Evolutionary conservation across 164 flowering plant genomes (phyloP).

Genomic region (Stephania yunnanensis): DNA sequence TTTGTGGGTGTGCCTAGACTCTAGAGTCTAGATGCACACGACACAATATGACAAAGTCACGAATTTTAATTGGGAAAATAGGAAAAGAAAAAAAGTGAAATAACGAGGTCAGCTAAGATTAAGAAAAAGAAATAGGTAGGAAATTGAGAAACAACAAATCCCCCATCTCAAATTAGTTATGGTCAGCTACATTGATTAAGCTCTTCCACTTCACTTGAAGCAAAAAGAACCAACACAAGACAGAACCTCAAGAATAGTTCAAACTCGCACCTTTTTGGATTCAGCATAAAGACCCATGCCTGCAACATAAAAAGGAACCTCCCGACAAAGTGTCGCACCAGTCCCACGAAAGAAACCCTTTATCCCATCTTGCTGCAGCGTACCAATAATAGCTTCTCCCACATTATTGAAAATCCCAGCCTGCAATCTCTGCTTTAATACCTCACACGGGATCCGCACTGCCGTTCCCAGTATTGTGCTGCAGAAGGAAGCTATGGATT

Average conservation of each 20-base stretch:
- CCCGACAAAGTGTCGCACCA: conserved; percentile 93
- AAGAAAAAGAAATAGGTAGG: too few relatives aligned
- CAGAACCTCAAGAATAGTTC: not conserved
- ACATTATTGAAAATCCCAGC: conserved; percentile 93
- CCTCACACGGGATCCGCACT: conserved; percentile 95
- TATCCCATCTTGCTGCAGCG: conserved; percentile 86
- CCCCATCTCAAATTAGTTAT: too few relatives aligned
- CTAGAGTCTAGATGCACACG: too few relatives aligned
- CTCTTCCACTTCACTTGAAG: too few relatives aligned
- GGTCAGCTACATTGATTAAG: too few relatives aligned
- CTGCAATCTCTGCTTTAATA: conserved; percentile 88
- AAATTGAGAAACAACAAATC: too few relatives aligned
- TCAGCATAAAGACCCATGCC: conserved; percentile 98
- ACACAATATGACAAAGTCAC: too few relatives aligned
- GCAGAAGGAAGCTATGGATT: conserved; percentile 88
- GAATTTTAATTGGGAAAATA: too few relatives aligned
- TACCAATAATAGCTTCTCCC: conserved; percentile 89
- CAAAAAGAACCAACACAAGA: not conserved
- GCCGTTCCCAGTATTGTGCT: conserved; percentile 96
- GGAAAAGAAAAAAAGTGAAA: too few relatives aligned
- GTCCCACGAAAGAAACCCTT: conserved; percentile 98
- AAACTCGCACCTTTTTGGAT: conserved; percentile 73
- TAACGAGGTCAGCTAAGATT: too few relatives aligned
- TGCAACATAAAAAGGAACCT: conserved; percentile 97
- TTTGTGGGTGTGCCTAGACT: too few relatives aligned